Evolutionary conservation across 2,329 filamentous ascomycete species (phyloP).

Genomic region (Hypoxylon sp.): DNA sequence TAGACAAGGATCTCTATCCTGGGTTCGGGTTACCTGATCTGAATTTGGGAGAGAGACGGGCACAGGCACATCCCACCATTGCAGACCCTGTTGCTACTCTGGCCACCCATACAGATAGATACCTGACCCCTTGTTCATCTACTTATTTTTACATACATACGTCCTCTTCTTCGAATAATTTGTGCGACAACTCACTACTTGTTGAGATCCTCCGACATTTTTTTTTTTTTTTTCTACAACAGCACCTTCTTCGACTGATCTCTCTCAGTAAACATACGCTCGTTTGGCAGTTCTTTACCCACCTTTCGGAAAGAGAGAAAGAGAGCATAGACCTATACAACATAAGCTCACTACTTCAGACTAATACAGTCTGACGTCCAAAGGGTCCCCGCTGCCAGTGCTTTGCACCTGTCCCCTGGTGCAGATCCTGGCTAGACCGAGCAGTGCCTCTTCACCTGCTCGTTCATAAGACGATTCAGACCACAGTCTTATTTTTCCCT

Average conservation of each 20-base stretch:
- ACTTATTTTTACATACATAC: conserved; percentile 33
- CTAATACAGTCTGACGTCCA: conserved; percentile 38
- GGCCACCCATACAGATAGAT: conserved; percentile 24
- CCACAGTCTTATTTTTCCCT: conserved; percentile 21
- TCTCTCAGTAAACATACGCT: conserved; percentile 32
- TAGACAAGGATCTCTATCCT: conserved; percentile 38
- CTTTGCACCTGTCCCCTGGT: conserved; percentile 34
- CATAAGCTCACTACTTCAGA: conserved; percentile 1
- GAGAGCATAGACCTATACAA: conserved; percentile 22
- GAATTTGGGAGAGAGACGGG: conserved; percentile 38
- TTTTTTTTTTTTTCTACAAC: conserved; percentile 42
- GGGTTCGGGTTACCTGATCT: conserved; percentile 43
- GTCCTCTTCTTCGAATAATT: conserved; percentile 35
- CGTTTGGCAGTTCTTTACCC: conserved; percentile 32
- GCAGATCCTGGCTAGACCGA: conserved; percentile 43
- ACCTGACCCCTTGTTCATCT: conserved; percentile 33
- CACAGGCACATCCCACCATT: conserved; percentile 31
- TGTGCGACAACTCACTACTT: conserved; percentile 32
- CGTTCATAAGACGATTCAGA: conserved; percentile 19
- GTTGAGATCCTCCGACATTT: conserved; percentile 31
- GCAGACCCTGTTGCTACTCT: conserved; percentile 30
- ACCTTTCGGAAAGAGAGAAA: conserved; percentile 1
- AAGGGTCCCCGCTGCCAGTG: conserved; percentile 34
- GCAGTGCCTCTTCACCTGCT: conserved; percentile 35
- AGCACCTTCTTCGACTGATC: conserved; percentile 28